Evolutionary conservation across 495 filamentous ascomycete genomes (phyloP).

Genomic region (Penicillium atrosanguineum): DNA sequence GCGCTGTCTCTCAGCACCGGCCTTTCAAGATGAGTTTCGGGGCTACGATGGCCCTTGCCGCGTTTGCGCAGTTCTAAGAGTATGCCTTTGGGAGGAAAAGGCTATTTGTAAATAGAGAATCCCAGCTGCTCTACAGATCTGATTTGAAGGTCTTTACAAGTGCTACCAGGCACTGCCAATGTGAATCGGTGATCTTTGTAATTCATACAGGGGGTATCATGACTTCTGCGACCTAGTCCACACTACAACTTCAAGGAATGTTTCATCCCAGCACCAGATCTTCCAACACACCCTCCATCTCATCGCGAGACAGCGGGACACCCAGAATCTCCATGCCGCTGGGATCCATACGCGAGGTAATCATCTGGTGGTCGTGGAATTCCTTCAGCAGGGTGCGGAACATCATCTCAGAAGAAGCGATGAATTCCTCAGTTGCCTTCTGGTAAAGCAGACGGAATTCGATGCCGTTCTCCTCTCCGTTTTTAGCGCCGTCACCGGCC

Average conservation of each 20-base stretch:
- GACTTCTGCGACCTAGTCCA: constrained; percentile 19
- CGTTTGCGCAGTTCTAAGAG: constrained; percentile 56
- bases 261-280: constrained; percentile 59
- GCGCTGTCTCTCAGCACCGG: constrained; percentile 61
- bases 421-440: constrained; percentile 93
- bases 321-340: constrained; percentile 81
- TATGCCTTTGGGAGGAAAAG: not conserved
- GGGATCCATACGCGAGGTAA: constrained; percentile 80
- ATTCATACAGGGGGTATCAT: constrained; percentile 39
- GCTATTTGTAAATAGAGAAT: constrained; percentile 17
- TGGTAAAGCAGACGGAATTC: constrained; percentile 92
- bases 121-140: not conserved
- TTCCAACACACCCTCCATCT: constrained; percentile 85
- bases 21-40: constrained; percentile 82
- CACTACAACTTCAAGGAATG: constrained; percentile 1
- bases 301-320: constrained; percentile 82
- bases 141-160: not conserved
- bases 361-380: constrained; percentile 97
- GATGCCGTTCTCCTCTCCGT: constrained; percentile 54
- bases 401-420: constrained; percentile 93
- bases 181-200: constrained; percentile 9
- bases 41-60: constrained; percentile 71
- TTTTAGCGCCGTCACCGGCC: constrained; percentile 26
- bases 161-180: not conserved
- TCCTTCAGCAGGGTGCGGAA: constrained; percentile 93